Base-by-base conservation (phyloP, 2,329 filamentous ascomycete genomes). In the Fusarium napiforme region DNA sequence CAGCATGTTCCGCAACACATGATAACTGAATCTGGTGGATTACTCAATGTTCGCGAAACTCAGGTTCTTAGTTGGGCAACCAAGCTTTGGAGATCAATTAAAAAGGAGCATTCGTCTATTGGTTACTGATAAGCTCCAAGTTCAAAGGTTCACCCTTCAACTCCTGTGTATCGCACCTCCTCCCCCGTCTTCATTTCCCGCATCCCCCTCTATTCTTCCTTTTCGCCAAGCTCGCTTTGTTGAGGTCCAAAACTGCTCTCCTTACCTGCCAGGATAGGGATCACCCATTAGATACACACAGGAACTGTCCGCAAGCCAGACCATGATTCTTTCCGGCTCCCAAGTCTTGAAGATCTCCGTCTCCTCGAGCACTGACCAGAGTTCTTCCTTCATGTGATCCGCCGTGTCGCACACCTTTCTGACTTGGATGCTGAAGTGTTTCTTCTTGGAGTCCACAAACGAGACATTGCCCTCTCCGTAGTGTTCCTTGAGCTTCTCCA, bases 71-170 rank as follows among this genome's bases (percentile, higher is more conserved):
- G 9, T 32, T 18, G 7, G 15, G 7, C 10, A 32, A 7, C 15
- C 10, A 32, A 9, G 21, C 12, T 21, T 21, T 21, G 10, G 19
- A 39, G 10, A 21, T 39, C 10, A 7, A 21, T 4, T 19, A 4
- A 12, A 21, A 39, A 7, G 18, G 37, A 21, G 26, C 6, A 11
- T 21, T 4, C 7, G 28, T 47, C 0, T 2, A 30, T 30, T 8
- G 7, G 30, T 15, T 21, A 16, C 19, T 4, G 21, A 49, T 9
- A 23, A 9, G 28, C 5, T 4, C 7, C 21, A 9, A 18, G 16
- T 15, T 18, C 3, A 12, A 1, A 7, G 2, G 14, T 23, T 18
- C 5, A 2, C 21, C 16, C 8, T 18, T n/a, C 5, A 26, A 2
- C 9, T 7, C n/a, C 1, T 4, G 4, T n/a, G 10, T 12, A 9